phyloP scores from a whole-genome alignment of 148 eudicot species.

The Rhododendron henanense region DNA sequence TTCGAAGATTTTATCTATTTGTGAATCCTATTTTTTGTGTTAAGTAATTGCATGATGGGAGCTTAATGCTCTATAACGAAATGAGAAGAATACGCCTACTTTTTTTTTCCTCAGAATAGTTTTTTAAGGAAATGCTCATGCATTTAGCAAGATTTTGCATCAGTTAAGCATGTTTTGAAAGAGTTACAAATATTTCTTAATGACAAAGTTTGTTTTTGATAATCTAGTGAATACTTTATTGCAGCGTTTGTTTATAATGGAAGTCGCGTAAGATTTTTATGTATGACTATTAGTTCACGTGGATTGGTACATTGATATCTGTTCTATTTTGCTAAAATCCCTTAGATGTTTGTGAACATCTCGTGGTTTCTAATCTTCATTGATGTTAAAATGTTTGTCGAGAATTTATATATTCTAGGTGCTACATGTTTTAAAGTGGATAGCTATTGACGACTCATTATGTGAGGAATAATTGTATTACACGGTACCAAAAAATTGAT shows the following conservation, averaged over 20 bases:
- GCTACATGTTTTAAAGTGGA: neutral
- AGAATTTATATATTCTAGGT: neutral
- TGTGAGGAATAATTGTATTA: neutral
- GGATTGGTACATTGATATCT: neutral
- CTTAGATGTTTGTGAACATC: neutral
- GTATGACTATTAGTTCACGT: neutral
- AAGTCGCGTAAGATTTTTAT: neutral
- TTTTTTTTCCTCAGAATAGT: neutral
- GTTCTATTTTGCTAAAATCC: neutral
- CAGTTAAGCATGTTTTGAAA: neutral
- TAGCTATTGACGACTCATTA: neutral
- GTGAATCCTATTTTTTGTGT: neutral
- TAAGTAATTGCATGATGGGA: neutral
- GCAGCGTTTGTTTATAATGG: neutral
- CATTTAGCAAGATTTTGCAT: neutral
- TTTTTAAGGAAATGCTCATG: neutral
- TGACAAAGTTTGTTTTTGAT: neutral
- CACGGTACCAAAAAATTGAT: neutral
- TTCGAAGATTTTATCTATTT: neutral
- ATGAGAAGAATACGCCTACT: neutral
- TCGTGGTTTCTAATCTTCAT: neutral
- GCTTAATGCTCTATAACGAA: neutral
- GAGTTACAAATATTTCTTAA: neutral
- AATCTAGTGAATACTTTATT: neutral
- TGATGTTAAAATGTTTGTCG: neutral